A percentile compares a stretch with the other conserved stretches of the same genome.
These are phyloP conservation scores for Bryopsis sp. DNA, from an alignment of 139 green algal genomes.

Conservation along the genomic window DNA sequence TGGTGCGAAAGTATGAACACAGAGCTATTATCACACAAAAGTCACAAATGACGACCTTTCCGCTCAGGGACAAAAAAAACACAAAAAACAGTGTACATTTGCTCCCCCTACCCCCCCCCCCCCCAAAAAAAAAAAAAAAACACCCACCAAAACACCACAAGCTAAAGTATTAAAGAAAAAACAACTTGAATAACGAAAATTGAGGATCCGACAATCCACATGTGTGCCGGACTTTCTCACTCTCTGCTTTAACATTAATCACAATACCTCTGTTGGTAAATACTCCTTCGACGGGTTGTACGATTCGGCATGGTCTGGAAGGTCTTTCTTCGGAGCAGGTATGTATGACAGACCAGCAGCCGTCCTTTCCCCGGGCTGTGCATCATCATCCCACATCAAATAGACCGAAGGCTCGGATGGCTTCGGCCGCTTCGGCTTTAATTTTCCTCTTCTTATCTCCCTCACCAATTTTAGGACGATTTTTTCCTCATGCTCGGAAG, in stretches of 20 bases:
- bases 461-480: constrained; percentile 20
- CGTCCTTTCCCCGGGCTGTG: constrained; percentile 42
- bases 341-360: constrained; percentile 79
- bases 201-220: too few species aligned
- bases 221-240: background rate
- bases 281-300: constrained; percentile 97
- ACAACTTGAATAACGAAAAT: too few species aligned
- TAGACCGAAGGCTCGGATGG: too few species aligned
- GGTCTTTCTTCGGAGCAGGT: constrained; percentile 75
- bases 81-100: too few species aligned
- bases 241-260: background rate
- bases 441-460: background rate
- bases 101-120: too few species aligned
- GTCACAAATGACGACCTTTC: too few species aligned
- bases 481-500: constrained; percentile 94
- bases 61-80: too few species aligned
- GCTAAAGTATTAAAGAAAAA: too few species aligned
- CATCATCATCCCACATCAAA: constrained; percentile 16
- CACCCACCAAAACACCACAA: too few species aligned
- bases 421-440: background rate
- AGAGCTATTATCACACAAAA: too few species aligned
- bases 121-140: too few species aligned
- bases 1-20: too few species aligned
- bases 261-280: constrained; percentile 64
- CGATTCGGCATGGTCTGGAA: constrained; percentile 83